Evolutionary conservation across 2,329 filamentous ascomycete genomes (phyloP), one percentile per base, ranked within the genome.

Genomic region (Teratosphaeria epicoccoides): DNA sequence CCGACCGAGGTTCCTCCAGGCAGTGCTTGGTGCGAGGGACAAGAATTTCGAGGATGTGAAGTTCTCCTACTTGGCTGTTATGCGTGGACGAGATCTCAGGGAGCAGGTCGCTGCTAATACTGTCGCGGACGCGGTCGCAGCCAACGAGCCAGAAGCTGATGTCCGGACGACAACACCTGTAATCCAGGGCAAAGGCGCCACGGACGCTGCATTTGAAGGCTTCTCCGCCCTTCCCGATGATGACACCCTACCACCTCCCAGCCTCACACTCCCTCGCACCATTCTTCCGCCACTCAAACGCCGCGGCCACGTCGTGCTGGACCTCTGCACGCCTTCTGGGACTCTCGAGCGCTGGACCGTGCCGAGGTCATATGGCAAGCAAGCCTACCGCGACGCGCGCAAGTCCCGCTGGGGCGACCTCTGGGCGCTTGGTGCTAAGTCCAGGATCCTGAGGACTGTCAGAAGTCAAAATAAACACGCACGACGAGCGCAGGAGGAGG

Each of bases 371-470:
- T 93, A 84, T 70, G 84, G 84, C 67, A 83, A 80, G 61, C 82
- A 85, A 61, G 89, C 89, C 0, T 97, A 91, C 71, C 88, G 87
- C 61, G 93, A 97, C 66, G 93, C 93, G 29, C 82, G 93, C 55
- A 98, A 98, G 71, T 80, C 85, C 0, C 73, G 73, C 49, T 97
- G 91, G 93, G 93, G 93, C 37, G 93, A 97, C 66, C 75, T 97
- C 9, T 98, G 93, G 93, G 89, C 91, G 0, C 75, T 97, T 0
- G 93, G 93, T 0, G 91, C 90, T 22, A 97, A 97, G 76, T 94
- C 88, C 0, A 78, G 88, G 11, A 78, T 85, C 3, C 64, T 70
- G 2, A 74, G 87, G 46, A 74, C 71, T 86, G 43, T 79, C 82
- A 45, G 45, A 25, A 46, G 28, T 11, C n/a, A 44, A 24, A 54